Conservation (phyloP, 176 grass and related monocot genomes). For the Saccharum spontaneum region DNA sequence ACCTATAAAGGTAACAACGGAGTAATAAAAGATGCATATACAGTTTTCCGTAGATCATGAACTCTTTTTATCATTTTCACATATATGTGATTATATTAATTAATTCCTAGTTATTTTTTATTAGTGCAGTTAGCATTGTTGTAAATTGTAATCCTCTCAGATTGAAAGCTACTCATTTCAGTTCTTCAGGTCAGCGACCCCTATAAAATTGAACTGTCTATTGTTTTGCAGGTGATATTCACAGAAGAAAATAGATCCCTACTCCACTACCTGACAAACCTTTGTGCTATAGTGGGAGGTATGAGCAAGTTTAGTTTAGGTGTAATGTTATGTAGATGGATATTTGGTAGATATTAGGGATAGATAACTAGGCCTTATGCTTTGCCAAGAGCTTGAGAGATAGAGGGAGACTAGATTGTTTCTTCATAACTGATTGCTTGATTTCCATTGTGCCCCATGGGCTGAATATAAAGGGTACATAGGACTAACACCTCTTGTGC, state of each 20-base stretch:
- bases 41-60: background rate
- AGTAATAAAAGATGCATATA: background rate
- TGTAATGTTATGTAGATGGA: no score
- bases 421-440: no score
- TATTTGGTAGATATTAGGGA: no score
- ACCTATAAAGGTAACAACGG: slow-evolving; percentile 79
- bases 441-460: no score
- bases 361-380: no score
- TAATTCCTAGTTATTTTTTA: slow-evolving; percentile 4
- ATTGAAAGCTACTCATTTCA: slow-evolving; percentile 12
- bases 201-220: slow-evolving; percentile 5
- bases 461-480: no score
- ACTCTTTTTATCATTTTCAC: background rate
- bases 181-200: background rate
- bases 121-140: background rate
- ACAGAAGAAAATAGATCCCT: slow-evolving; percentile 81
- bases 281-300: slow-evolving; percentile 98
- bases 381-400: no score
- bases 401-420: no score
- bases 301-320: slow-evolving; percentile 32
- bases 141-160: background rate
- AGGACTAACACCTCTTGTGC: no score
- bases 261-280: slow-evolving; percentile 84
- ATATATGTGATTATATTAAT: background rate
- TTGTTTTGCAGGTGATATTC: slow-evolving; percentile 81